A percentile compares a stretch with the other conserved stretches of the same genome.
phyloP scores from a whole-genome alignment of 257 asterid genomes.

The Rehmannia glutinosa region DNA sequence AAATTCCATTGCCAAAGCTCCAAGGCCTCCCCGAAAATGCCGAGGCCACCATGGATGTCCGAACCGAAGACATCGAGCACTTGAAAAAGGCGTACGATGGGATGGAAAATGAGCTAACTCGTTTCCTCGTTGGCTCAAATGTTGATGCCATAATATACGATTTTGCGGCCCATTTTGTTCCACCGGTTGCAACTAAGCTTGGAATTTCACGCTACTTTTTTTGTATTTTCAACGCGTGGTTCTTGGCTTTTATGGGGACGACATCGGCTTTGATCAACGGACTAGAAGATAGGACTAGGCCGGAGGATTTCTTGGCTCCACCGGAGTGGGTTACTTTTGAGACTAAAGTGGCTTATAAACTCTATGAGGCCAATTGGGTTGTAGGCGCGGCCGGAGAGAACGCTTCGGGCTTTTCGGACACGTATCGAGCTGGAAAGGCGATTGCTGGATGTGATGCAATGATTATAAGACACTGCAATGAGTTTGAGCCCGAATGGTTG shows the following conservation, averaged over 20 bases:
- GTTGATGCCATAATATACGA: not conserved
- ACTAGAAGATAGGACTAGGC: not conserved
- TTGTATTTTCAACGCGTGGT: not conserved
- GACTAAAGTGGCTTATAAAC: not conserved
- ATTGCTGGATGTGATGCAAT: not conserved
- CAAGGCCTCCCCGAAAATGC: not conserved
- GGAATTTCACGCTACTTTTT: not conserved
- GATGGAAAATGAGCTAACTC: not conserved
- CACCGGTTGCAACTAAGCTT: not conserved
- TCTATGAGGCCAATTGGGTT: conserved; percentile 3
- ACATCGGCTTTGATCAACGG: not conserved
- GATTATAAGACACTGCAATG: conserved; percentile 10
- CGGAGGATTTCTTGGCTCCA: conserved; percentile 15
- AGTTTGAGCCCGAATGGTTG: conserved; percentile 29
- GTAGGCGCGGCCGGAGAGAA: not conserved
- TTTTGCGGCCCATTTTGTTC: not conserved
- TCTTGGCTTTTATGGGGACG: not conserved
- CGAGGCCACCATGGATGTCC: not conserved
- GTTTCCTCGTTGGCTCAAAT: not conserved
- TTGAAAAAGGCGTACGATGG: conserved; percentile 13
- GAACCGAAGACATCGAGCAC: not conserved
- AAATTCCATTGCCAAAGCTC: not conserved
- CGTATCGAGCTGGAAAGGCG: not conserved
- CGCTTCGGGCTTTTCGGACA: conserved; percentile 9
- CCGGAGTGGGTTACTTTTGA: conserved; percentile 18